A percentile compares a stretch with the other conserved stretches of the same genome.
phyloP scores from a whole-genome alignment of 257 asterid species.

The Marsdenia floribunda region DNA sequence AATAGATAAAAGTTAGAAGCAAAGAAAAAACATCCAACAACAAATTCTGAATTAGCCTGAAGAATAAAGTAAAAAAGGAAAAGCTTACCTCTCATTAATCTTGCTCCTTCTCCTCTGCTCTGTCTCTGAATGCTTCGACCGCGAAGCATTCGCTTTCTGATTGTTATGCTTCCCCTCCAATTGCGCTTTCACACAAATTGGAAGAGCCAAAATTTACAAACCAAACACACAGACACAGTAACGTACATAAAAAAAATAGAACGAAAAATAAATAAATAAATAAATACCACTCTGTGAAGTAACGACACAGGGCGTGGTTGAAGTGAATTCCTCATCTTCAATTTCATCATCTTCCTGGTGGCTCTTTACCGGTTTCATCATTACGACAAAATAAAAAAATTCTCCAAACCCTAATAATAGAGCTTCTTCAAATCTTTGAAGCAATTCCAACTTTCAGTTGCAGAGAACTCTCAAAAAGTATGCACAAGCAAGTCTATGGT shows the following conservation, averaged over 20 bases:
- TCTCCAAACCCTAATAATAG: not conserved
- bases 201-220: not conserved
- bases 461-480: not conserved
- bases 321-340: slow-evolving; percentile 27
- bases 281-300: slow-evolving; percentile 44
- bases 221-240: not conserved
- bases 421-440: not conserved
- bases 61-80: not conserved
- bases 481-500: not conserved
- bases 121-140: slow-evolving; percentile 87
- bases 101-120: slow-evolving; percentile 84
- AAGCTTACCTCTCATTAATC: slow-evolving; percentile 69
- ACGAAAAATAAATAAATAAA: not conserved
- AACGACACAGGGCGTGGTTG: slow-evolving; percentile 33
- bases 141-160: slow-evolving; percentile 42
- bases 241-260: not conserved
- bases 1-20: too few species aligned
- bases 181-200: slow-evolving; percentile 35
- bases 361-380: slow-evolving; percentile 38
- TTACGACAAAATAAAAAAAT: slow-evolving; percentile 14
- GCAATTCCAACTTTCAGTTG: not conserved
- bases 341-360: slow-evolving; percentile 46
- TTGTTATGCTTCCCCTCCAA: slow-evolving; percentile 36
- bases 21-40: not conserved
- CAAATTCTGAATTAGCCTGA: not conserved